Evolutionary conservation across 148 eudicot species (phyloP), one percentile per base, ranked within the genome.

Genomic region (Mesembryanthemum crystallinum): DNA sequence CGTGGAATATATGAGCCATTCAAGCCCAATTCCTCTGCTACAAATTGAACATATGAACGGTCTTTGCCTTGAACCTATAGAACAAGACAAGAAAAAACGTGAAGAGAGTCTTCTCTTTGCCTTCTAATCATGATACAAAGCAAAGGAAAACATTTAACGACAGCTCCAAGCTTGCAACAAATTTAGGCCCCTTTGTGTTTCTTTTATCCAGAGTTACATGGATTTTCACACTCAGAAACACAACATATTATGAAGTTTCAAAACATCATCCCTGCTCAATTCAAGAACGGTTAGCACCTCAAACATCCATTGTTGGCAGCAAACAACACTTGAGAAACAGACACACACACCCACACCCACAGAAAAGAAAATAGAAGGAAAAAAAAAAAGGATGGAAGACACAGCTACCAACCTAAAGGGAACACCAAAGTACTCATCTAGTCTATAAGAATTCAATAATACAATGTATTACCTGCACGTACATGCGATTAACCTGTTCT

Each of bases 1-100:
- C 91, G 89, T 33, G 98, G 83, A 82, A 95, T 81, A 81, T 90
- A 95, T 73, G 97, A 92, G 67, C 97, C 98, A 75, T 89, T 91
- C 84, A 95, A 81, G 51, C 94, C 96, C 72, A 95, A 83, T 81
- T 90, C 86, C 76, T 90, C 92, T 4, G 92, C 97, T 74, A 90
- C 77, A 80, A 39, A 82, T 84, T 89, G 85, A 45, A 92, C 92
- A 83, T 86, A 84, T 54, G 82, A 72, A 57, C 98, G 97, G 71
- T 95, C 98, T 85, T 75, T 89, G 81, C 98, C 98, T 95, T 95
- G 98, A 68, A 95, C 96, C 98, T 95, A 78, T 61, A 76, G 69
- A 42, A 68, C 66, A 60, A 20, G 0, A 66, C 45, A 3, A 49
- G 3, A 1, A 74, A 7, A 59, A 10, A 74, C 13, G 42, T 28